Evolutionary conservation across 306 rosid genomes (phyloP), one percentile per base, ranked within the genome.

Genomic region (Vigna radiata): DNA sequence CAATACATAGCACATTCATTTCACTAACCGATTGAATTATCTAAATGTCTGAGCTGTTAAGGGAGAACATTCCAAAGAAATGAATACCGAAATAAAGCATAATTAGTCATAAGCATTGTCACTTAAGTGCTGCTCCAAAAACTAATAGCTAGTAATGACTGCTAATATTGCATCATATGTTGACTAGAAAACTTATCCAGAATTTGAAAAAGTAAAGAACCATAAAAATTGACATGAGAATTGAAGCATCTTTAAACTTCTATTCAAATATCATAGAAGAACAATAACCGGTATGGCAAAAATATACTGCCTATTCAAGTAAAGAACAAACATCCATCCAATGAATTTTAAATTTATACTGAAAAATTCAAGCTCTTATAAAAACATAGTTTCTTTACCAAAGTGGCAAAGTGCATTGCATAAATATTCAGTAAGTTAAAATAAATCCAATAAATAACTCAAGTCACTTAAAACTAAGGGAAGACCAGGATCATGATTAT

Each of bases 391-490:
- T 43, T 19, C 31, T 59, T 67, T 15, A 47, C 33, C 6, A 4
- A 68, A 81, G 68, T 59, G 43, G 23, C 14, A 1, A 56, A 81
- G 68, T 59, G 59, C 70, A 59, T 25, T 16, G 12, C 16, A 60
- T 27, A 68, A 44, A 70, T 37, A 33, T 62, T 68, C 66, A 75
- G 49, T 43, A 63, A 79, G 70, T 63, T 79, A 67, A 41, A 41
- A 41, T 31, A 56, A 55, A 58, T 39, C 62, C 44, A 60, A 41
- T 53, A 56, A 55, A 79, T 78, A 25, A 33, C 50, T 31, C 13
- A 18, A 62, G 69, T n/a, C 18, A 19, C 18, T 81, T 23, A 11
- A 48, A 36, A 78, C 48, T n/a, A 21, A 39, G 66, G 23, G 14
- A 68, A 29, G 55, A 15, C 47, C 21, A 68, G 49, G 46, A 43